Conservation (phyloP, 1,284 basidiomycete species). For the Microbotryum lychnidis-dioicae region DNA sequence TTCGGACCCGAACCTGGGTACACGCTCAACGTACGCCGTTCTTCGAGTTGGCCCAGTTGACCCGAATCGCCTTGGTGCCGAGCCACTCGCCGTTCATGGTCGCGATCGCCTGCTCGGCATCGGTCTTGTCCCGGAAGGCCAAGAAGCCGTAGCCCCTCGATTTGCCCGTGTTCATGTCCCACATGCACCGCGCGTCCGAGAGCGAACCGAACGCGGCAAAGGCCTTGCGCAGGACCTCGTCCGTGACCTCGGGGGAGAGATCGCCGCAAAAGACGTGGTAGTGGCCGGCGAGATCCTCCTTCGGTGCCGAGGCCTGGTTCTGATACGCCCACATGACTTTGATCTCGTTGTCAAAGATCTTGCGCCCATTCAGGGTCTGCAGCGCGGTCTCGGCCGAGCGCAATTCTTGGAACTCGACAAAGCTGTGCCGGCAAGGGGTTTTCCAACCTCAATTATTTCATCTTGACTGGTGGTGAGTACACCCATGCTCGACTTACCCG, state of each 20-base stretch:
- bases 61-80: constrained; percentile 89
- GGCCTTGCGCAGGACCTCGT: constrained; percentile 90
- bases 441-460: too few relatives aligned
- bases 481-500: constrained; percentile 70
- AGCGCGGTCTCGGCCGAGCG: constrained; percentile 92
- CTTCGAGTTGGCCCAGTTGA: constrained; percentile 99
- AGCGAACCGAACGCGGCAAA: constrained; percentile 90
- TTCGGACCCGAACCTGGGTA: too few relatives aligned
- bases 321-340: constrained; percentile 57
- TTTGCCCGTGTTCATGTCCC: constrained; percentile 99
- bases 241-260: constrained; percentile 93
- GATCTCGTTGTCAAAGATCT: constrained; percentile 78
- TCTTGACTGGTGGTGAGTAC: not conserved
- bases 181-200: constrained; percentile 97
- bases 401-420: constrained; percentile 63
- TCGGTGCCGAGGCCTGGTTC: constrained; percentile 68
- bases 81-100: constrained; percentile 99
- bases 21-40: constrained; percentile 43
- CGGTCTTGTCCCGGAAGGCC: constrained; percentile 88
- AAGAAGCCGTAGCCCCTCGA: constrained; percentile 90
- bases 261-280: constrained; percentile 98
- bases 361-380: constrained; percentile 91
- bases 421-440: constrained; percentile 12
- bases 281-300: constrained; percentile 91
- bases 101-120: constrained; percentile 94